Conservation (phyloP, 2,329 filamentous ascomycete genomes). For the Sarocladiaceae sp. region DNA sequence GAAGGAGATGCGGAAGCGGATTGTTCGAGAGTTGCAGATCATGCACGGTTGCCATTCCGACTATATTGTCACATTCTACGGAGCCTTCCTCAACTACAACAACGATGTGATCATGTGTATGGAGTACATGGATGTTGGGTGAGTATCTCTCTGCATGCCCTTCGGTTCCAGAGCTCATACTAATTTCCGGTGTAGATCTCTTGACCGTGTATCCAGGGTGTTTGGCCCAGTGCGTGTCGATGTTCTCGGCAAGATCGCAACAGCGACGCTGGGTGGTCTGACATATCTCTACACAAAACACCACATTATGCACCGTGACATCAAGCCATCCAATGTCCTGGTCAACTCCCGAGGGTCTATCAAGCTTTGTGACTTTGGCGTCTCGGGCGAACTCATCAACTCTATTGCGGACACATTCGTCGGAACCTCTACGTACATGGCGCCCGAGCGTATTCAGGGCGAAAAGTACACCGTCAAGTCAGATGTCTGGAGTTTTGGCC, state of each 20-base stretch:
- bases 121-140: conserved; percentile 99
- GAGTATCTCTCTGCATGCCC: conserved; percentile 41
- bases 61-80: conserved; percentile 97
- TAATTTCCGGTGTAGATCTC: conserved; percentile 53
- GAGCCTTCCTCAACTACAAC: conserved; percentile 92
- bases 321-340: conserved; percentile 96
- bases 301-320: conserved; percentile 98
- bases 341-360: conserved; percentile 93
- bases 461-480: conserved; percentile 97
- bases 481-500: conserved; percentile 96
- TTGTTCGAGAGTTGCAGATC: conserved; percentile 94
- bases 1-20: conserved; percentile 93
- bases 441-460: conserved; percentile 94
- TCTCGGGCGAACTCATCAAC: conserved; percentile 97
- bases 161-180: too few species aligned
- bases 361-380: conserved; percentile 97
- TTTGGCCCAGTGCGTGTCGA: conserved; percentile 95
- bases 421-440: conserved; percentile 98
- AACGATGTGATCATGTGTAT: conserved; percentile 99
- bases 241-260: conserved; percentile 94
- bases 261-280: conserved; percentile 87
- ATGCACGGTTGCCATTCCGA: conserved; percentile 98
- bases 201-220: conserved; percentile 89
- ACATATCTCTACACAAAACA: conserved; percentile 94
- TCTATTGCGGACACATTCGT: conserved; percentile 98